phyloP scores from a whole-genome alignment of 257 asterid genomes.

The Solanum virginianum region DNA sequence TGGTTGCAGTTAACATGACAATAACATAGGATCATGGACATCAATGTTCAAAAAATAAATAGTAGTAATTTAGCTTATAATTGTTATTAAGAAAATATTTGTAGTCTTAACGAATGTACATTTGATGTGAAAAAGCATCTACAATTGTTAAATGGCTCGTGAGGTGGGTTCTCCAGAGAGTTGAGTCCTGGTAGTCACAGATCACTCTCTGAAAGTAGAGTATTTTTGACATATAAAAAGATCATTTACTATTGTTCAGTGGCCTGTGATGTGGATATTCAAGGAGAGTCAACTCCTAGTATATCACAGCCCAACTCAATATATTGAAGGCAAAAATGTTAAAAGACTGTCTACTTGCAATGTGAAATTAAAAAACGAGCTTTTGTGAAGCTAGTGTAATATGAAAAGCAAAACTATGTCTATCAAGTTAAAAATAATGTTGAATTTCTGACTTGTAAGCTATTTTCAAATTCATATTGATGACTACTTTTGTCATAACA shows the following conservation, averaged over 20 bases:
- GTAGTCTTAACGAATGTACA: not conserved
- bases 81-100: not conserved
- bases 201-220: not conserved
- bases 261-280: not conserved
- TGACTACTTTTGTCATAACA: not conserved
- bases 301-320: not conserved
- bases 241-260: not conserved
- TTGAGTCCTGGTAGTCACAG: not conserved
- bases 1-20: not conserved
- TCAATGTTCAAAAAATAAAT: not conserved
- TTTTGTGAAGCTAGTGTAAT: not conserved
- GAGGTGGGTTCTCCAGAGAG: not conserved
- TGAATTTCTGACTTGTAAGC: not conserved
- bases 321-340: not conserved
- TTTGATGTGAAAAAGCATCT: not conserved
- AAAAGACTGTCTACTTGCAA: not conserved
- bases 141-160: not conserved
- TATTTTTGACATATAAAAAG: not conserved
- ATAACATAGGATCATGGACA: not conserved
- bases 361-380: not conserved
- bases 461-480: not conserved
- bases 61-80: not conserved
- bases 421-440: not conserved
- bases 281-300: not conserved
- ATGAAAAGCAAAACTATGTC: not conserved